Base-by-base conservation (phyloP, 1,284 basidiomycete species). In the Abortiporus biennis region DNA sequence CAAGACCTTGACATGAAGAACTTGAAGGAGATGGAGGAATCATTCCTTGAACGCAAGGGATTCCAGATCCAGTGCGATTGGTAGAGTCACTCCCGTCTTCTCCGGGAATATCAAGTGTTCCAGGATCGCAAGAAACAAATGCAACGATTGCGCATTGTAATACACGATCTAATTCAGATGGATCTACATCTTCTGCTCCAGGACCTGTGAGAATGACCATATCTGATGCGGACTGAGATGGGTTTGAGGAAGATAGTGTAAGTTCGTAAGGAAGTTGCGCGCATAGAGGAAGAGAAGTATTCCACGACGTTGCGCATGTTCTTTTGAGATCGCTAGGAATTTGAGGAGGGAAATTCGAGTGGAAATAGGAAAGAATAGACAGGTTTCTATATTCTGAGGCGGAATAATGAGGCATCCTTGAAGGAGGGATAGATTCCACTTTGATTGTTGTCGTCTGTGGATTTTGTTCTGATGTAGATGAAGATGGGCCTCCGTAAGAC, bases 111-210 rank as follows among this genome's bases (percentile, higher is more conserved):
- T 68, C 67, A 21, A 69, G 45, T 3, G 64, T 64, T 4, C 64
- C 71, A 6, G 66, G 61, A 4, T 76, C 66, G 42, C 64, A 70
- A 6, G 61, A 62, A 6, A 91, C 68, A 3, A 95, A 71, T 0
- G 76, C 92, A 5, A 96, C 88, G 17, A 98, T 53, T 1, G 83
- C 78, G 0, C 87, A 86, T 49, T 92, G 92, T 34, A 98, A 66
- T 1, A 90, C 90, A 3, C 76, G 65, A 1, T 64, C 62, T 20
- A 89, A 61, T 59, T 92, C 90, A 5, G 70, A 65, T 2, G 67
- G 68, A 0, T 80, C 70, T 38, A 92, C 78, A 46, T 92, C 88
- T 51, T 92, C 87, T 11, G 69, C 67, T 2, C 85, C 87, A 11
- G 84, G 68, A 6, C 88, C 88, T 0, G 71, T 65, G 23, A 94